Conservation (phyloP, 1,284 basidiomycete genomes). For the Cronartium quercuum region DNA sequence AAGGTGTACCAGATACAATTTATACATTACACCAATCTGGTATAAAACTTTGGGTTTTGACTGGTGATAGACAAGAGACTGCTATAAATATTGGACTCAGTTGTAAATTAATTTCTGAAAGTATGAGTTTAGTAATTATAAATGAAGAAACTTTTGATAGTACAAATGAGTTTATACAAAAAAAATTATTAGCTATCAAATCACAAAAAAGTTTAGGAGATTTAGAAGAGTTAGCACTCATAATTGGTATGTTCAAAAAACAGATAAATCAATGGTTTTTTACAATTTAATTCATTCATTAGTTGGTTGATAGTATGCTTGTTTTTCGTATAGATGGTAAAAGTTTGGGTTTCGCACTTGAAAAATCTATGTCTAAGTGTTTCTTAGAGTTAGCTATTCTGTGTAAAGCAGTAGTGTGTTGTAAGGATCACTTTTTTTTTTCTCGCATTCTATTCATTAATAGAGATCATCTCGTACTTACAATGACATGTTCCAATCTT, state of each 20-base stretch:
- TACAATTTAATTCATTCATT: conserved; percentile 6
- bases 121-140: conserved; percentile 93
- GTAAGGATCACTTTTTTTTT: conserved; percentile 48
- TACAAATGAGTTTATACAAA: conserved; percentile 78
- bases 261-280: no score
- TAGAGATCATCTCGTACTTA: neutral
- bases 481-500: no score
- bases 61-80: conserved; percentile 96
- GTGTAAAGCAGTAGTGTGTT: conserved; percentile 98
- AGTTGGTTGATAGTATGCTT: conserved; percentile 47
- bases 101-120: conserved; percentile 91
- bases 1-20: conserved; percentile 96
- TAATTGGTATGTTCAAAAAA: conserved; percentile 69
- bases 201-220: conserved; percentile 79
- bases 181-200: conserved; percentile 82
- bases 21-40: conserved; percentile 96
- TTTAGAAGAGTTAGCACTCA: conserved; percentile 83
- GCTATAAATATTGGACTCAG: conserved; percentile 99
- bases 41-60: conserved; percentile 98
- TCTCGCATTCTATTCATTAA: neutral
- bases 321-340: conserved; percentile 91
- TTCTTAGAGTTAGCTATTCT: conserved; percentile 94
- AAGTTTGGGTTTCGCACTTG: conserved; percentile 82
- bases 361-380: conserved; percentile 78
- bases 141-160: conserved; percentile 81